Base-by-base conservation (phyloP, 768 basidiomycete species). In the Auricularia heimuer region DNA sequence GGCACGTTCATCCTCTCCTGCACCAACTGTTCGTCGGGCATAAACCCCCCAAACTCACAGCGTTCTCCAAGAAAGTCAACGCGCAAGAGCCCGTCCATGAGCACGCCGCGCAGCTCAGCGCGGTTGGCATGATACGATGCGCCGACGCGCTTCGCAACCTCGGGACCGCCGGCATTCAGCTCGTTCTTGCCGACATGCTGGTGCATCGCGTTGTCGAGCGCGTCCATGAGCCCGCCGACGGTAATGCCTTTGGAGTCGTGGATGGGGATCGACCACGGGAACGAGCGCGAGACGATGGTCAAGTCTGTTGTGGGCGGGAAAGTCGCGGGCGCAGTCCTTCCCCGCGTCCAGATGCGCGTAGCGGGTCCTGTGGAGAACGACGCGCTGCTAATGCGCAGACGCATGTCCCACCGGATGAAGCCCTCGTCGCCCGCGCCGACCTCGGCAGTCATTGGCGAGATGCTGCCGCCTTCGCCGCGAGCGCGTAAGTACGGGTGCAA, bases 321-420 rank as follows among this genome's bases (percentile, higher is more conserved):
- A 1, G 87, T 87, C 2, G 86, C 88, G 18, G 87, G 87, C 24
- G 81, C 80, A 14, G 80, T 76, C 12, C 89, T 83, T 6, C 89
- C 88, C 37, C 76, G 78, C 3, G 82, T 78, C 89, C 89, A 91
- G 0, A 88, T 89, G 29, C 83, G 77, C 47, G 81, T 78, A 2
- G 76, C 67, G 3, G 81, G 77, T 65, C 90, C 89, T n/a, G 77
- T 79, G 3, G 85, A 87, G 65, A 85, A 82, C 68, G 82, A 82
- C 63, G 85, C 84, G 65, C 83, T 79, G 47, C 79, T 81, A 4
- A 87, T 81, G 4, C 78, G 76, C 71, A 85, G 89, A 51, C 88
- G 79, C 85, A 91, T 87, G 74, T 88, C 87, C 88, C 89, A 90
- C 60, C 81, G 83, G 54, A 91, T 75, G 70, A 83, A 82, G 4